Evolutionary conservation across 306 rosid genomes (phyloP), one percentile per base, ranked within the genome.

Genomic region (Vigna unguiculata): DNA sequence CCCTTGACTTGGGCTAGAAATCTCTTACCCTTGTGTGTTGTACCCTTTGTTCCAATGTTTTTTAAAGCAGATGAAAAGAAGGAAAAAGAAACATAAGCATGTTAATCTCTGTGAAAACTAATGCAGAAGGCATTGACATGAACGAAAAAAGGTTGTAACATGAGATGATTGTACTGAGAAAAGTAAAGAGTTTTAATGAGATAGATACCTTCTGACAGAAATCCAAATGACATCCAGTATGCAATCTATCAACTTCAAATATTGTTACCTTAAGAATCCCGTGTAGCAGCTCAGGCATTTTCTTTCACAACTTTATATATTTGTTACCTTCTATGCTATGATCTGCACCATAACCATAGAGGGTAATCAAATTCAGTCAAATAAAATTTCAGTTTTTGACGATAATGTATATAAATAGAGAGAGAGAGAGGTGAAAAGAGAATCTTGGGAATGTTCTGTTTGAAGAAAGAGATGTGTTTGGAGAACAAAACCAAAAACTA

Each of bases 201-300:
- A n/a, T n/a, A 60, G 1, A 15, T 78, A 90, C 97, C 91, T 85
- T 83, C 22, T 36, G 74, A 65, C 78, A 55, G 61, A 85, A 69
- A 52, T 40, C 22, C 41, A 85, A 77, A 63, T 82, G 77, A 41
- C 69, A 83, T 30, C 89, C 91, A 49, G 69, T 61, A 41, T 76
- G 75, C 16, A 86, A 73, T 64, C 60, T 88, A 67, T 90, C 92
- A 60, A 89, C 76, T 41, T 81, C 88, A 72, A 1, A n/a, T 58
- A 94, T 86, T 13, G 86, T 66, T 2, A 87, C 92, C 1, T 13
- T 24, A 80, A 92, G 96, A 68, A 70, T 87, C 75, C 95, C 96
- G 4, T 94, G 96, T 21, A 95, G 86, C 85, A 90, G 74, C 3
- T 65, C 82, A 45, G 72, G 83, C 96, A 89, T 88, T 64, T 81